Base-by-base conservation (phyloP, 148 eudicot species). In the Chenopodium formosanum region DNA sequence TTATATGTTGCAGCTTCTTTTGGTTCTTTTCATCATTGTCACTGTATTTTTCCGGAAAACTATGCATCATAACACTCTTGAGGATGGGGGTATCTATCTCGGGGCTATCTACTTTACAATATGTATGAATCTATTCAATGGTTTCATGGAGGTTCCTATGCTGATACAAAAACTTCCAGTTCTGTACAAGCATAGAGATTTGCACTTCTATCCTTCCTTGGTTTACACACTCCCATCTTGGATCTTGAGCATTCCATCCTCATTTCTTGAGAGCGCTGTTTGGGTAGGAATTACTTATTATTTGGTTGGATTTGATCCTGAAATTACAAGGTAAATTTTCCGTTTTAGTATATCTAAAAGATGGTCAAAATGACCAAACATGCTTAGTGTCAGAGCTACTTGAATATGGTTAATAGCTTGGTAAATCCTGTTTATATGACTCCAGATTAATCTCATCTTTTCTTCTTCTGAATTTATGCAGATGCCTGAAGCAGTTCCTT, bases 101-200 rank as follows among this genome's bases (percentile, higher is more conserved):
- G 99, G 99, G 74, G 98, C 99, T 29, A 88, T 96, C 37, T 96
- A 94, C 86, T 96, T 88, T 83, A 90, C 92, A 7, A 90, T 96
- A 82, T 90, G 91, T 70, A 94, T 92, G 97, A 92, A 90, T 76
- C 85, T 96, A 70, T 96, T 96, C 84, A 96, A 96, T 83, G 99
- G 99, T 73, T 92, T 96, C 85, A 88, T 90, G 95, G 99, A 94
- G 89, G 94, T 94, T 60, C 97, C 98, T 29, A 85, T 96, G 92
- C 81, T 92, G 86, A 92, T 96, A 87, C 88, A 91, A 69, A 94
- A 96, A 85, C 98, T 96, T 83, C 99, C 97, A 34, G 92, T 94
- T 79, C 88, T 94, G 50, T 96, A 94, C 89, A 96, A 96, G 89
- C 99, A 96, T 73, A 87, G 98, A 83, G 99, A 92, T 81, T 86